Base-by-base conservation (phyloP, 805 yeast species). In the Monosporozyma yasuniensis region DNA sequence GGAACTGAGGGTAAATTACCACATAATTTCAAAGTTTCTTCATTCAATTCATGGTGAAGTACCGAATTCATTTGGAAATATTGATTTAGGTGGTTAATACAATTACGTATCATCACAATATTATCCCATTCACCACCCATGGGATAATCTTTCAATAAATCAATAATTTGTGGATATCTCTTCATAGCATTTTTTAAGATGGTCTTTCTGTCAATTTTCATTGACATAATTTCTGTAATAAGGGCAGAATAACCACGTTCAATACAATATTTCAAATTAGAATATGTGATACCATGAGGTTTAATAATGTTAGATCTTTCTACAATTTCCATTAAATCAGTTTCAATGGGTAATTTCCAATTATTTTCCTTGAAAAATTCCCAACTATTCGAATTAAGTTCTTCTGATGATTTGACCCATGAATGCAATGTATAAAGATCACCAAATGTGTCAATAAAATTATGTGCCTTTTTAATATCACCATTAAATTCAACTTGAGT, bases 371-470 rank as follows among this genome's bases (percentile, higher is more conserved):
- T 68, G 47, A 61, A 64, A 2, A 57, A 44, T 5, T 56, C 34
- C 50, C 56, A 58, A 34, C 44, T 43, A 9, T 47, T 43, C 22
- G 52, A 53, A 14, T 35, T 28, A 2, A 48, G 35, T 30, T 48
- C 48, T 30, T 48, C 48, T 3, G 16, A 28, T 8, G 37, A 16
- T 25, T 56, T 52, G 0, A 63, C 59, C 59, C 75, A 61, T 43
- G 72, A 70, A 14, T 71, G 54, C 53, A 82, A 55, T 5, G 71
- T 58, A 8, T 83, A 57, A 58, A 82, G 74, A 57, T 83, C 89
- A 2, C 85, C 88, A 23, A 83, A 83, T 0, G 81, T 71, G 56
- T 83, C 88, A 14, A 81, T 57, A 44, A 69, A 77, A 3, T 65
- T 54, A 55, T 83, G 88, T 0, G 87, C 86, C 2, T 60, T 55